These are phyloP conservation scores for Geotrichum cucujoidarum DNA, from an alignment of 1,139 yeast species.

Conservation along the genomic window DNA sequence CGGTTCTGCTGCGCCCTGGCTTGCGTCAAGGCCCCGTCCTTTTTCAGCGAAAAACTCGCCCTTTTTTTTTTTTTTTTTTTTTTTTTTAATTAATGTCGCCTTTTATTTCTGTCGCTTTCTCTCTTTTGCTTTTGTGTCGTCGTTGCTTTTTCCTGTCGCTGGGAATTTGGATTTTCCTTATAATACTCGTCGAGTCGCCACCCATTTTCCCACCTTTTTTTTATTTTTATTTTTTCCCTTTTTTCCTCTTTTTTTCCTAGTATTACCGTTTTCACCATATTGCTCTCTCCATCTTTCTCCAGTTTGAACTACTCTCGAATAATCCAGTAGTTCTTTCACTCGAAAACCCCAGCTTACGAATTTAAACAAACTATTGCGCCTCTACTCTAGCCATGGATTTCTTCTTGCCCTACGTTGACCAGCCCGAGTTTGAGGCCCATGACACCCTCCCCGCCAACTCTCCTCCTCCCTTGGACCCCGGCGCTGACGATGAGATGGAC, in stretches of 20 bases:
- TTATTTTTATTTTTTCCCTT: neutral
- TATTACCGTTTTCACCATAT: neutral
- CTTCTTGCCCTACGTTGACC: neutral
- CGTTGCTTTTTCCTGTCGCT: neutral
- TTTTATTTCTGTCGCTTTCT: neutral
- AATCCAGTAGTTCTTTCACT: no score
- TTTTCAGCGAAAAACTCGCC: no score
- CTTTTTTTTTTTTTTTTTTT: neutral
- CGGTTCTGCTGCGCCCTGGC: no score
- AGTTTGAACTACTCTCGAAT: neutral
- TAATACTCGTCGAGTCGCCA: neutral
- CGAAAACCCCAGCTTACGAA: neutral
- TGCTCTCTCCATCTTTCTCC: neutral
- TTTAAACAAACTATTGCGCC: neutral
- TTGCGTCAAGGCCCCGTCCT: no score
- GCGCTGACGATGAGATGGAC: conserved; percentile 12
- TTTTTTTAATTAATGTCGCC: neutral
- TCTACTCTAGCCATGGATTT: conserved; percentile 2
- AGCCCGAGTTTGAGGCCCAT: neutral
- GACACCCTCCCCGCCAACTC: conserved; percentile 2
- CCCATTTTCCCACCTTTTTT: neutral
- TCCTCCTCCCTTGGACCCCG: conserved; percentile 11
- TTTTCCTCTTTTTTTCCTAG: neutral
- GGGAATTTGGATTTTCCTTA: no score
- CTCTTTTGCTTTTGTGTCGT: neutral